These are phyloP conservation scores for Corchorus olitorius DNA, from an alignment of 345 rosid species.

Conservation along the genomic window DNA sequence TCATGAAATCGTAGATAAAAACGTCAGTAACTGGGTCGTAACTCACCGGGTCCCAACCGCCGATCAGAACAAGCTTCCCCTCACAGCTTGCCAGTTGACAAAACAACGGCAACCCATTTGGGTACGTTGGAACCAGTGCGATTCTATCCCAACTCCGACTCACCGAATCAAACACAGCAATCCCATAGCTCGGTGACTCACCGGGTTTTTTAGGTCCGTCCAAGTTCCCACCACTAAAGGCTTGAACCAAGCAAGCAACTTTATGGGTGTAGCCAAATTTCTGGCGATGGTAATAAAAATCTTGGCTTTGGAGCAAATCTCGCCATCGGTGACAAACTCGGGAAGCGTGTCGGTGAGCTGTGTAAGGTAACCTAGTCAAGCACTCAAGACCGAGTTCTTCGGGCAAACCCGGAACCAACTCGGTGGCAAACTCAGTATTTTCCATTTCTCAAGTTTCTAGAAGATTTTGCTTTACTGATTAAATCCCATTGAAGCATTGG, in stretches of 20 bases:
- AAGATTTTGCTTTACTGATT: neutral
- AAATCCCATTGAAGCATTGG: neutral
- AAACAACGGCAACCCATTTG: conserved; percentile 62
- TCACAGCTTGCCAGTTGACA: conserved; percentile 57
- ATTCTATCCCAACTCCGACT: conserved; percentile 44
- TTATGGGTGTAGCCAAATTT: conserved; percentile 39
- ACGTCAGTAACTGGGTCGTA: conserved; percentile 57
- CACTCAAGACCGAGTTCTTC: conserved; percentile 62
- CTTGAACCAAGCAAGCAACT: conserved; percentile 61
- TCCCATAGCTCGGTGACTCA: conserved; percentile 36
- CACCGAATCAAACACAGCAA: conserved; percentile 48
- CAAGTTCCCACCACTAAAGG: conserved; percentile 9
- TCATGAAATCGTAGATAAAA: conserved; percentile 51
- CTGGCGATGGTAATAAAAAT: conserved; percentile 50
- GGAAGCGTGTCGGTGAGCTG: conserved; percentile 46
- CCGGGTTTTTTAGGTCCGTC: conserved; percentile 29
- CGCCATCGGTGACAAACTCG: conserved; percentile 60
- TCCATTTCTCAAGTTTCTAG: conserved; percentile 30
- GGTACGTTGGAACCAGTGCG: conserved; percentile 43
- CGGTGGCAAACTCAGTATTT: conserved; percentile 20
- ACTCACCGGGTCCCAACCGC: conserved; percentile 68
- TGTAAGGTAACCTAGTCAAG: conserved; percentile 48
- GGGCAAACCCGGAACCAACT: conserved; percentile 53
- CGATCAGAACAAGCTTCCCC: conserved; percentile 63
- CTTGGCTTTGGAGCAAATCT: conserved; percentile 40